Evolutionary conservation across 2,329 filamentous ascomycete genomes (phyloP), one percentile per base, ranked within the genome.

Genomic region (Aspergillus novoparasiticus): DNA sequence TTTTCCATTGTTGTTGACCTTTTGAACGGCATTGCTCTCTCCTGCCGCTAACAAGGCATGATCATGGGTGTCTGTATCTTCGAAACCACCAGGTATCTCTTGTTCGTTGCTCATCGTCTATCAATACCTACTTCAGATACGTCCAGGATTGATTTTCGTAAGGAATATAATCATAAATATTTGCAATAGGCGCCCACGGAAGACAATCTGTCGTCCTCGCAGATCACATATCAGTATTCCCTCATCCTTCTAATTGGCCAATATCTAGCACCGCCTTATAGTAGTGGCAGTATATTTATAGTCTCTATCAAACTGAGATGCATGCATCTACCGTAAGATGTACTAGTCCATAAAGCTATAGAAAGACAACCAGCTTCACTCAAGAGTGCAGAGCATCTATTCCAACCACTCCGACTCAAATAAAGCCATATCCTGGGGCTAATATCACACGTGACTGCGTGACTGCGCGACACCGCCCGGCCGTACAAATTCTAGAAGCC

Each of bases 401-500:
- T 51, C 16, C 55, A 61, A 11, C 30, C 65, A 19, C 1, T 59
- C 2, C 6, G 34, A 48, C 14, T 23, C 45, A 28, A 19, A 28
- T 12, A 48, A 48, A 14, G 21, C 5, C 45, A 28, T 48, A 48
- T 28, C 23, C 28, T 28, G 26, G 48, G 28, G 28, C 48, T n/a
- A 51, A 34, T n/a, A 2, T 5, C 9, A n/a, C 72, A 75, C 73
- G 67, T 75, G 72, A 72, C 59, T 66, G 60, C 73, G 67, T 75
- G 72, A 72, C 59, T 66, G 60, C 73, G 64, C 59, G 51, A 56
- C 28, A 65, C 21, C 39, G 32, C 63, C 43, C 51, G 10, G 51
- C 73, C 73, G 71, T 72, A 75, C 64, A 72, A 75, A 72, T 72
- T 75, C 66, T 43, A 71, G 71, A 73, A 50, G 57, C 43, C 56